These are phyloP conservation scores for Blepharisma japonicum DNA, from an alignment of 73 alveolate species.

Conservation along the genomic window DNA sequence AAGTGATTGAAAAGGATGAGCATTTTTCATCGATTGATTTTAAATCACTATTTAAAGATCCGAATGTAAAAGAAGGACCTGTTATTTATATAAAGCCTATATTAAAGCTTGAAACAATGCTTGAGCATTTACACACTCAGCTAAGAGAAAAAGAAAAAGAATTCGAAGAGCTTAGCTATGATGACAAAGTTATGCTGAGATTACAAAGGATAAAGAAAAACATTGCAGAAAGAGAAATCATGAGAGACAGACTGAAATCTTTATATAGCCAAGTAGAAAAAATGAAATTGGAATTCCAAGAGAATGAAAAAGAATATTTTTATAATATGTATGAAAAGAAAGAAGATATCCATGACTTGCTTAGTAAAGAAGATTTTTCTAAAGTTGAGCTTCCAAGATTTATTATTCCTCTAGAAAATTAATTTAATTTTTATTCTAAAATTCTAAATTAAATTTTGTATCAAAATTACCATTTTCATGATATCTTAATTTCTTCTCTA, in stretches of 20 bases:
- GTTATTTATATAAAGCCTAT: slow-evolving; percentile 6
- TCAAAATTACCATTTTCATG: too few species aligned
- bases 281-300: slow-evolving; percentile 6
- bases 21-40: background rate
- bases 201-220: background rate
- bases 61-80: background rate
- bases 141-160: slow-evolving; percentile 3
- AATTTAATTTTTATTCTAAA: too few species aligned
- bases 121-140: background rate
- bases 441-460: too few species aligned
- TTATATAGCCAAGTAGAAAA: background rate
- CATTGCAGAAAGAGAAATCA: background rate
- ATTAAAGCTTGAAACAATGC: background rate
- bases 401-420: background rate
- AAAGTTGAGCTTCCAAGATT: slow-evolving; percentile 7
- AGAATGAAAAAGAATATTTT: slow-evolving; percentile 6
- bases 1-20: background rate
- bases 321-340: slow-evolving; percentile 18
- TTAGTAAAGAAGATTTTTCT: background rate
- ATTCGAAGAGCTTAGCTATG: background rate
- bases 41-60: background rate
- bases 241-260: background rate
- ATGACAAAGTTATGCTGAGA: background rate
- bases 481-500: too few species aligned
- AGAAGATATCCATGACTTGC: background rate